phyloP scores from a whole-genome alignment of 257 asterid species.

The Verbascum thapsus region DNA sequence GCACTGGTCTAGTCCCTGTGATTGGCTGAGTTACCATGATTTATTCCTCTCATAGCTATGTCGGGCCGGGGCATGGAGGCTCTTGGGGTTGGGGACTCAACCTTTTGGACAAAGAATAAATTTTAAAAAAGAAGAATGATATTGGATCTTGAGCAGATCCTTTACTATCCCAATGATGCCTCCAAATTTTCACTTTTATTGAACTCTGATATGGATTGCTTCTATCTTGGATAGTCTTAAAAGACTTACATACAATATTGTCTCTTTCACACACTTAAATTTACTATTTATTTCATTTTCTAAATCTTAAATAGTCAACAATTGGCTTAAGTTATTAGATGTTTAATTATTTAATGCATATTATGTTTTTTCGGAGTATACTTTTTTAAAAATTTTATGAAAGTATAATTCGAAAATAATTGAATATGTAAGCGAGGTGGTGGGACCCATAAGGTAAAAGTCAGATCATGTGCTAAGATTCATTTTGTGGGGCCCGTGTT shows the following conservation, averaged over 20 bases:
- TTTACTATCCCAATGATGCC: slow-evolving; percentile 5
- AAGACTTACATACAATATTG: slow-evolving; percentile 38
- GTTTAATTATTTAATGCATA: too few relatives aligned
- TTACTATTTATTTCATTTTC: background rate
- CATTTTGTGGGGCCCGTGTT: slow-evolving; percentile 36
- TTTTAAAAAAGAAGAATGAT: background rate
- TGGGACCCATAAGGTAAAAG: slow-evolving; percentile 34
- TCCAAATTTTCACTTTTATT: slow-evolving; percentile 35
- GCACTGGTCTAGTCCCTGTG: too few relatives aligned
- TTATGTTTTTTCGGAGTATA: too few relatives aligned
- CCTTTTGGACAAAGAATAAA: too few relatives aligned
- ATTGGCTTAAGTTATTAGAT: too few relatives aligned
- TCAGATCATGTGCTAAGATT: slow-evolving; percentile 47
- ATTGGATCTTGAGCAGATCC: slow-evolving; percentile 7
- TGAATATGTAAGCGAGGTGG: background rate
- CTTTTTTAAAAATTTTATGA: too few relatives aligned
- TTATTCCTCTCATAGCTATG: too few relatives aligned
- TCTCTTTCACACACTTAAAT: slow-evolving; percentile 32
- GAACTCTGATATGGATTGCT: slow-evolving; percentile 27
- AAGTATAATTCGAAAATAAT: background rate
- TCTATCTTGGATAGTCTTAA: slow-evolving; percentile 32
- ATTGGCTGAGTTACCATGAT: too few relatives aligned
- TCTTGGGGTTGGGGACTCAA: too few relatives aligned
- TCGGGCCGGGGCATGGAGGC: too few relatives aligned
- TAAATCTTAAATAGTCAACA: background rate